Percentiles rank a stretch among this genome's conserved stretches.
Evolutionary conservation across 139 green algal species (phyloP).

Genomic region (Eudorina sp.): DNA sequence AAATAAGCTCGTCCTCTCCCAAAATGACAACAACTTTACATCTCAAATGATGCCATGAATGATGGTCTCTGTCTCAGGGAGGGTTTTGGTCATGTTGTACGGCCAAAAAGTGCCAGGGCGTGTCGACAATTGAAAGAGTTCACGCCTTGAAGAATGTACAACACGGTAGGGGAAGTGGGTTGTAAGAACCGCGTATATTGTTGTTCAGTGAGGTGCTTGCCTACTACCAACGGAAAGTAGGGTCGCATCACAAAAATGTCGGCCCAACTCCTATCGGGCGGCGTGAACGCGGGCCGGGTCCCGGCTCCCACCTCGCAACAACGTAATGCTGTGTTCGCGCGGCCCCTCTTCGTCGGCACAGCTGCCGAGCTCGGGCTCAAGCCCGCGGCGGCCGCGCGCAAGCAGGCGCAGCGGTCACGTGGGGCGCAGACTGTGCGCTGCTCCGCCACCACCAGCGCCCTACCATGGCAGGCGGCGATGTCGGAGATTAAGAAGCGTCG

Average conservation of each 20-base stretch:
- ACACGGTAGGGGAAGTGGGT: neutral
- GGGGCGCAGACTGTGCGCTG: neutral
- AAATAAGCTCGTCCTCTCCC: too few relatives aligned
- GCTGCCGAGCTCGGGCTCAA: conserved; percentile 34
- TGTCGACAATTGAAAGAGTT: too few relatives aligned
- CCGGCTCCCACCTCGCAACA: neutral
- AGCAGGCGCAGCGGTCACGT: conserved; percentile 6
- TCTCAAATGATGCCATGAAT: too few relatives aligned
- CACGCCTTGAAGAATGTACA: too few relatives aligned
- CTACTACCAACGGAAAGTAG: neutral
- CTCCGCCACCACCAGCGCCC: neutral
- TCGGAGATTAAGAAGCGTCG: conserved; percentile 76
- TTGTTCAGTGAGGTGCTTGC: neutral
- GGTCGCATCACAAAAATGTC: conserved; percentile 5
- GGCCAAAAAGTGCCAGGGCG: too few relatives aligned
- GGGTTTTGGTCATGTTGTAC: too few relatives aligned
- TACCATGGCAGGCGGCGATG: conserved; percentile 78
- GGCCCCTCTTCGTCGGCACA: conserved; percentile 36
- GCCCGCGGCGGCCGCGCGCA: conserved; percentile 8
- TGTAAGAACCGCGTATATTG: neutral
- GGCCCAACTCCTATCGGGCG: conserved; percentile 33
- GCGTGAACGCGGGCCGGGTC: conserved; percentile 8
- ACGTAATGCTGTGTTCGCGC: conserved; percentile 20
- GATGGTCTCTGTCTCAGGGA: too few relatives aligned
- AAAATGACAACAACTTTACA: too few relatives aligned